Evolutionary conservation across 2,329 filamentous ascomycete species (phyloP), one percentile per base, ranked within the genome.

Genomic region (Aspergillus oerlinghausenensis): DNA sequence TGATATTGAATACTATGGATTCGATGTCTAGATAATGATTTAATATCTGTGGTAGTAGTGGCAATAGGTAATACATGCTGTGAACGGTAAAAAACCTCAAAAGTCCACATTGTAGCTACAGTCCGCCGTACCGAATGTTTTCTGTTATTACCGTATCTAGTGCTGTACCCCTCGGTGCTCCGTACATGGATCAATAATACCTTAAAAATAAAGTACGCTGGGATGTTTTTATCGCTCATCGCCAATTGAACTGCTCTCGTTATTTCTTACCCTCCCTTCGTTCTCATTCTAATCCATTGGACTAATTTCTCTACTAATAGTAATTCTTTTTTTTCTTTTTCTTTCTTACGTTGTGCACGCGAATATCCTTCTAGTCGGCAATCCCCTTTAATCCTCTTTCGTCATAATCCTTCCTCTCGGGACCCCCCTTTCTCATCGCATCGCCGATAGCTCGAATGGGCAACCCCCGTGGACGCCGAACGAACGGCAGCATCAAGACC

Each of bases 401-500:
- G 21, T 50, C 35, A 17, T 43, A 23, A 38, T 32, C 54, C 51
- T 55, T 49, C 56, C 55, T 56, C 57, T 62, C 57, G 50, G 50
- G 11, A 35, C 60, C 58, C 59, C 56, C 52, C 49, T 54, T 55
- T 54, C 21, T 55, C 51, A 49, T 49, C 32, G 32, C 32, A 38
- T 38, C 14, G 32, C 32, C 14, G 32, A 17, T n/a, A 38, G 32
- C 32, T 38, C 32, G 14, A 51, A 66, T 63, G 63, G 58, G 60
- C 52, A 60, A 65, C 58, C 58, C 60, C 48, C 59, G 59, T 50
- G 58, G 58, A 28, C 66, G 59, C 53, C 70, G 63, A 61, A 69
- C 68, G 57, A 66, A 71, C 59, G 70, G 66, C 61, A 72, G 67
- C 54, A 56, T 70, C 53, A 65, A 62, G 55, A 54, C 55, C 42